Conservation (phyloP, 179 eudicot species). For the Sideroxylon spinosum region DNA sequence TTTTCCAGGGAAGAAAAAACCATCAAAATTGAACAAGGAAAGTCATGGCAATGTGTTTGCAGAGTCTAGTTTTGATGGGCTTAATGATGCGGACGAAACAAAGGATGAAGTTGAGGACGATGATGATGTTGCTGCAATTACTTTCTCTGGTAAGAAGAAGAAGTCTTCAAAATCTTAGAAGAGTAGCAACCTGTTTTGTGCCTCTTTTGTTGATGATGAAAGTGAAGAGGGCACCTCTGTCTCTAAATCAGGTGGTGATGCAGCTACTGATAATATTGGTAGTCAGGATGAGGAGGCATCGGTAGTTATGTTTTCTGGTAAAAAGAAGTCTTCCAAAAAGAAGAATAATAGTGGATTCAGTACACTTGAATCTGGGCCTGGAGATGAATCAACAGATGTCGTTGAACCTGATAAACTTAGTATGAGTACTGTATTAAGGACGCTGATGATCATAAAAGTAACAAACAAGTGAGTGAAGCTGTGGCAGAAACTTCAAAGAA, state of each 20-base stretch:
- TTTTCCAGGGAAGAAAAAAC: constrained; percentile 60
- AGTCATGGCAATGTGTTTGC: constrained; percentile 21
- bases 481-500: constrained; percentile 60
- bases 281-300: constrained; percentile 39
- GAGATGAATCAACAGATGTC: constrained; percentile 25
- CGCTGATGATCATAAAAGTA: constrained; percentile 25
- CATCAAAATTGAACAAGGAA: constrained; percentile 45
- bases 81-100: constrained; percentile 33
- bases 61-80: constrained; percentile 31
- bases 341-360: constrained; percentile 38
- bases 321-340: constrained; percentile 87
- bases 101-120: constrained; percentile 31
- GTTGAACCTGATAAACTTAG: constrained; percentile 22
- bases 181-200: constrained; percentile 38
- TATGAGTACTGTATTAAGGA: constrained; percentile 19
- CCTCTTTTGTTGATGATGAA: constrained; percentile 45
- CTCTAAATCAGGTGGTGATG: constrained; percentile 27
- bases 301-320: constrained; percentile 57
- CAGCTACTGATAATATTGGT: constrained; percentile 18
- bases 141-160: constrained; percentile 55
- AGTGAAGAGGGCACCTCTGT: constrained; percentile 43
- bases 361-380: constrained; percentile 31
- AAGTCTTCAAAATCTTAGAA: constrained; percentile 50
- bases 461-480: constrained; percentile 30
- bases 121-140: constrained; percentile 28